Percentiles rank a stretch among this genome's conserved stretches.
Conservation (phyloP, 495 filamentous ascomycete species). For the Aspergillus panamensis region DNA sequence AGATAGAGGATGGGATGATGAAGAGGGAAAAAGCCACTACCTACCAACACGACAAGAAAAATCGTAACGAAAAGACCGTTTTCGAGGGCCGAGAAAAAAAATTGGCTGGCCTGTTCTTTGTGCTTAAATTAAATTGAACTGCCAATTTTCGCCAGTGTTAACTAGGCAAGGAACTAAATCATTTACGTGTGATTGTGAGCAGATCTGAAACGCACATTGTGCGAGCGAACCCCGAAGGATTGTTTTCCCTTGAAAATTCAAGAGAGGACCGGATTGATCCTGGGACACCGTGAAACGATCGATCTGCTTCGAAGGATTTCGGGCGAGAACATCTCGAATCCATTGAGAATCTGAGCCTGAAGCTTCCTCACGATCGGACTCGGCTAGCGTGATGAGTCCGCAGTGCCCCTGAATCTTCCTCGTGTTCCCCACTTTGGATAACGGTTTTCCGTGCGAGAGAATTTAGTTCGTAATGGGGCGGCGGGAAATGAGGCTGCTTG, state of each 20-base stretch:
- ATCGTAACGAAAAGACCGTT: conserved; percentile 7
- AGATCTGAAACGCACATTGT: conserved; percentile 14
- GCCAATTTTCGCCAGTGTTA: conserved; percentile 12
- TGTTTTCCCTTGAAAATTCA: background rate
- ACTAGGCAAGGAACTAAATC: conserved; percentile 13
- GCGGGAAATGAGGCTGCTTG: background rate
- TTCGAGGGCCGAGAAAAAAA: conserved; percentile 8
- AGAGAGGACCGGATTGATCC: background rate
- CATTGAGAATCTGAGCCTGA: background rate
- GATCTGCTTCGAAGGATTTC: background rate
- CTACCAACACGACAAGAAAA: conserved; percentile 13
- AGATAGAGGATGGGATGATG: conserved; percentile 9
- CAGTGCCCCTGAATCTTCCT: conserved; percentile 14
- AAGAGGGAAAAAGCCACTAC: conserved; percentile 6
- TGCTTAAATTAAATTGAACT: conserved; percentile 19
- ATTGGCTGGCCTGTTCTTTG: conserved; percentile 17
- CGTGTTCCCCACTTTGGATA: conserved; percentile 17
- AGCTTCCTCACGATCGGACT: background rate
- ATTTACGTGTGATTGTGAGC: conserved; percentile 14
- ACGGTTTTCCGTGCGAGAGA: conserved; percentile 17
- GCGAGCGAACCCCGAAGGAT: conserved; percentile 13
- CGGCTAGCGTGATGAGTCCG: background rate
- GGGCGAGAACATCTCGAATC: conserved; percentile 3
- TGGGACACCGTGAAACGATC: background rate
- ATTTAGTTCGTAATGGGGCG: conserved; percentile 9